Conservation (phyloP, 345 rosid species). For the Gossypium thurberi region DNA sequence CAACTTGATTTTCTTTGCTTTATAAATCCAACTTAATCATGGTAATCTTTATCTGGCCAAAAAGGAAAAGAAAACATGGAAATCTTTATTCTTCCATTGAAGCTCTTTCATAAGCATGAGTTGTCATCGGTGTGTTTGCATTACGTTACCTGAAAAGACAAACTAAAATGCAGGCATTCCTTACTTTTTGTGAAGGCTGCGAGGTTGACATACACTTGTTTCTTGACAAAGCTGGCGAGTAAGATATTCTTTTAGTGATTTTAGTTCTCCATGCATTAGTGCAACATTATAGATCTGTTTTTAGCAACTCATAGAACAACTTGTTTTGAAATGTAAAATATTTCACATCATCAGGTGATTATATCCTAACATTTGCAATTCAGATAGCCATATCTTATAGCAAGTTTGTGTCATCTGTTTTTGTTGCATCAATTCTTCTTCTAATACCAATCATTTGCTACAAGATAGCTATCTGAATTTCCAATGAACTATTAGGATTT, state of each 20-base stretch:
- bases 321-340: neutral
- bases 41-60: neutral
- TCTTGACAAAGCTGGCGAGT: constrained; percentile 90
- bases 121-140: neutral
- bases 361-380: neutral
- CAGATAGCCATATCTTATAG: neutral
- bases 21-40: neutral
- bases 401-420: neutral
- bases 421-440: neutral
- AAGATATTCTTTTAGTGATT: constrained; percentile 33
- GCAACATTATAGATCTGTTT: neutral
- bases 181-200: constrained; percentile 81
- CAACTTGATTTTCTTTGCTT: neutral
- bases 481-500: neutral
- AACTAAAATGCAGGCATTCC: constrained; percentile 61
- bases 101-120: neutral
- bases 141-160: neutral
- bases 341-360: neutral
- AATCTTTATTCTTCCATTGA: constrained; percentile 2
- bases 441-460: neutral
- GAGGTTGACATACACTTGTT: constrained; percentile 80
- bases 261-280: neutral
- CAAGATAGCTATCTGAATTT: neutral
- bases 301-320: neutral
- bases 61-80: no score